These are phyloP conservation scores for Cicer bijugum DNA, from an alignment of 306 rosid genomes.

Conservation along the genomic window DNA sequence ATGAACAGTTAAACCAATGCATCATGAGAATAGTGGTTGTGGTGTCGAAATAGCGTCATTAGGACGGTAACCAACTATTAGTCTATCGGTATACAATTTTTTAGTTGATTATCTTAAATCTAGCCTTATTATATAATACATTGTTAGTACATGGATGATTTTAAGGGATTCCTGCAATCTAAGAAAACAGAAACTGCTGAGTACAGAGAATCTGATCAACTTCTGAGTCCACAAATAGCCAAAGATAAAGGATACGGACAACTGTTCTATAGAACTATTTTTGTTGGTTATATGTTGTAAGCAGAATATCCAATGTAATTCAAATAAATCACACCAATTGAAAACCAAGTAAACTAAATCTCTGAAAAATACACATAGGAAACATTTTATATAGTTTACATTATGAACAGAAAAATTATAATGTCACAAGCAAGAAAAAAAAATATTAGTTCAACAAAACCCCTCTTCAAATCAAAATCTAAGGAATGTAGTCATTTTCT, in stretches of 20 bases:
- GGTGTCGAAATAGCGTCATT: no score
- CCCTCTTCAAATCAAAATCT: conserved; percentile 30
- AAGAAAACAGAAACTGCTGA: neutral
- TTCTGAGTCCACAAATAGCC: conserved; percentile 2
- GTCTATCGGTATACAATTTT: no score
- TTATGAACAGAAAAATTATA: conserved; percentile 40
- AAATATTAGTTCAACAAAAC: conserved; percentile 17
- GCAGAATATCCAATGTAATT: conserved; percentile 16
- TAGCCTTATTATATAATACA: no score
- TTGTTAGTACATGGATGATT: neutral
- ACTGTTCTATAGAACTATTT: neutral
- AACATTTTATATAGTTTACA: conserved; percentile 34
- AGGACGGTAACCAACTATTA: no score
- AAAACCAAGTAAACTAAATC: conserved; percentile 40
- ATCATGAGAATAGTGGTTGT: no score
- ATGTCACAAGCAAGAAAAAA: conserved; percentile 18
- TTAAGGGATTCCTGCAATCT: neutral
- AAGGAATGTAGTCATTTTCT: conserved; percentile 66
- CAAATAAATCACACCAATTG: conserved; percentile 35
- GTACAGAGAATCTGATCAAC: neutral
- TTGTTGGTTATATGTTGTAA: conserved; percentile 5
- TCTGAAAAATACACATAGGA: conserved; percentile 1
- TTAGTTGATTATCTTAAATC: no score
- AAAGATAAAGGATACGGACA: neutral
- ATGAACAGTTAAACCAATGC: no score